Evolutionary conservation across 805 yeast species (phyloP).

Genomic region (Pichia sporocuriosa): DNA sequence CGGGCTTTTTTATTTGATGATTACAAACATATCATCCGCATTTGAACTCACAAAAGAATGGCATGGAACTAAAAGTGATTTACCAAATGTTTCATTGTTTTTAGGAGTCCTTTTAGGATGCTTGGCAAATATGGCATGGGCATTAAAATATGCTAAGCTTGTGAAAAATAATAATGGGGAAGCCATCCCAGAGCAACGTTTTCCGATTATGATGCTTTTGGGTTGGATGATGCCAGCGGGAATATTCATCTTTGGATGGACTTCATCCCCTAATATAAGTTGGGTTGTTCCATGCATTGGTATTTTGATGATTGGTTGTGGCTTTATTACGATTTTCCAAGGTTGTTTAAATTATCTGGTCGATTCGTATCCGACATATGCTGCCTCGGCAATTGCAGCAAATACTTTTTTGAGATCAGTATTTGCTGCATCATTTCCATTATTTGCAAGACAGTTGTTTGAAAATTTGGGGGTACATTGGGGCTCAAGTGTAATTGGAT

Average conservation of each 20-base stretch:
- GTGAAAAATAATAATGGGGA: slow-evolving; percentile 31
- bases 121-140: slow-evolving; percentile 28
- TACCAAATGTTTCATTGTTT: slow-evolving; percentile 33
- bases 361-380: slow-evolving; percentile 60
- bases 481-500: slow-evolving; percentile 62
- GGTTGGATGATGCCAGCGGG: slow-evolving; percentile 54
- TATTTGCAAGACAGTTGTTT: slow-evolving; percentile 57
- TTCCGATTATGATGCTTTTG: slow-evolving; percentile 46
- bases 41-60: slow-evolving; percentile 26
- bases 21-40: slow-evolving; percentile 39
- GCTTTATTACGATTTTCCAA: slow-evolving; percentile 58
- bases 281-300: slow-evolving; percentile 58
- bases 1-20: slow-evolving; percentile 39
- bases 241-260: slow-evolving; percentile 61
- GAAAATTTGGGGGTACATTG: slow-evolving; percentile 54
- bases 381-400: slow-evolving; percentile 50
- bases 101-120: slow-evolving; percentile 33
- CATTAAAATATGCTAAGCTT: slow-evolving; percentile 13
- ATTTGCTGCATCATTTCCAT: slow-evolving; percentile 65
- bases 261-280: slow-evolving; percentile 36
- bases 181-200: slow-evolving; percentile 54
- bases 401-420: slow-evolving; percentile 61
- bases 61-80: slow-evolving; percentile 28
- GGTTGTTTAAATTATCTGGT: slow-evolving; percentile 62
- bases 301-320: slow-evolving; percentile 51